Conservation (phyloP, 257 asterid species). For the Paraleonurus japonicus region DNA sequence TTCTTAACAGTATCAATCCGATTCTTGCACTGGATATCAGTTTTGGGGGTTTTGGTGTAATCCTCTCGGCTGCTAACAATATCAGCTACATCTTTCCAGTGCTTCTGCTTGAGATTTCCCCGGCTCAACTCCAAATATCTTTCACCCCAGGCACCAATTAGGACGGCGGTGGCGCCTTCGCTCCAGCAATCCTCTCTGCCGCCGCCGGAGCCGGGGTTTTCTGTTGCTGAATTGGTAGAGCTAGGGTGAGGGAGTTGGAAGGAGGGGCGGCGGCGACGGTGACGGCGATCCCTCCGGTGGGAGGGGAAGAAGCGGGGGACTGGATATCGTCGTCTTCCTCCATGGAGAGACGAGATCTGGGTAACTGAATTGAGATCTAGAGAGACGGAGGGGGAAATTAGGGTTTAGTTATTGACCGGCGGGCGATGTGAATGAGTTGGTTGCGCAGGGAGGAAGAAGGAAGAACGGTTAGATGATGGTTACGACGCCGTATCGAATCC, state of each 20-base stretch:
- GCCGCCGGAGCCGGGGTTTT: conserved; percentile 41
- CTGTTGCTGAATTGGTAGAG: conserved; percentile 60
- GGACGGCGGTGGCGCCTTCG: conserved; percentile 76
- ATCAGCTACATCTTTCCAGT: conserved; percentile 91
- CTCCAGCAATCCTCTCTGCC: conserved; percentile 95
- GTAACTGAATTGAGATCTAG: conserved; percentile 10
- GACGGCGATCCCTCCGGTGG: conserved; percentile 71
- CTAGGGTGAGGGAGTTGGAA: conserved; percentile 52
- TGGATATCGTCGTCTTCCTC: conserved; percentile 72
- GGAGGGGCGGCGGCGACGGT: conserved; percentile 70
- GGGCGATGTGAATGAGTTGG: conserved; percentile 16
- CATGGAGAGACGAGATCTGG: conserved; percentile 37
- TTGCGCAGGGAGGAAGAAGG: neutral
- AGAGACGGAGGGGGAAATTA: conserved; percentile 23
- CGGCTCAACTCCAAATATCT: conserved; percentile 76
- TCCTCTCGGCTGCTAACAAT: conserved; percentile 61
- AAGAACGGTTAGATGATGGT: neutral
- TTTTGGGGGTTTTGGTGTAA: conserved; percentile 54
- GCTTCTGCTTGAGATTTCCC: conserved; percentile 85
- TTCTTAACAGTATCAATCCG: conserved; percentile 91
- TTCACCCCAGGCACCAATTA: conserved; percentile 90
- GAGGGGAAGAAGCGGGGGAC: conserved; percentile 40
- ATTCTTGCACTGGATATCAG: conserved; percentile 92
- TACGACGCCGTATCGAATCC: conserved; percentile 31
- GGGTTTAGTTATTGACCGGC: conserved; percentile 35